Base-by-base conservation (phyloP, 805 yeast species). In the Kockiozyma suomiensis region DNA sequence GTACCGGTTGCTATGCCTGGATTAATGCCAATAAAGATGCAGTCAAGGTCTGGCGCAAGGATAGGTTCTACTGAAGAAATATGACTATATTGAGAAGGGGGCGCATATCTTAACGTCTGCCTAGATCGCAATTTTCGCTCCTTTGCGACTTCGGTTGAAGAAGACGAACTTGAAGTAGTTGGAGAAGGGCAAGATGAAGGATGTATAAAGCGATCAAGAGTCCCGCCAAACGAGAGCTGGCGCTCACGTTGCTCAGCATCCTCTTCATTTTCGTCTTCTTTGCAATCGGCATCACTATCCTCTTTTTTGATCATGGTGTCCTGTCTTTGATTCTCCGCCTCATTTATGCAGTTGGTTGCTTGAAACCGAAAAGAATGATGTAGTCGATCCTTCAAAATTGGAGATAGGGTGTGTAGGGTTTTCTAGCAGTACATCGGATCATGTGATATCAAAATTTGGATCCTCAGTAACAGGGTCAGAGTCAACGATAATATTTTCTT, bases 21-120 rank as follows among this genome's bases (percentile, higher is more conserved):
- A 67, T 87, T 87, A 74, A 79, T 86, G 0, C 94, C 94, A 2
- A 87, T 77, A 66, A 87, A 87, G 2, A 87, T 77, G 0, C 86
- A 68, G 4, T 66, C 65, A 25, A 81, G 67, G 4, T 70, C 70
- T 0, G 72, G 70, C 7, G 43, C 66, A 12, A 68, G 46, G 21
- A 56, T 40, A 55, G 66, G 69, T 10, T 51, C 54, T 19, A 68
- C 62, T 15, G 65, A 61, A 1, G 49, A 21, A 4, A 67, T 61
- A 38, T 67, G 70, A 12, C 67, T 46, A 42, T 67, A 67, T n/a
- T 17, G 35, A 10, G 57, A 23, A 4, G 68, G 68, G 7, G 67
- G 61, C 3, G 68, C 67, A 33, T 65, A 65, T 13, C 64, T 49
- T 12, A 53, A 8, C 41, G 32, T 47, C 26, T 19, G 26, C 15